phyloP scores from a whole-genome alignment of 1,284 basidiomycete genomes.

The Thelephora terrestris region DNA sequence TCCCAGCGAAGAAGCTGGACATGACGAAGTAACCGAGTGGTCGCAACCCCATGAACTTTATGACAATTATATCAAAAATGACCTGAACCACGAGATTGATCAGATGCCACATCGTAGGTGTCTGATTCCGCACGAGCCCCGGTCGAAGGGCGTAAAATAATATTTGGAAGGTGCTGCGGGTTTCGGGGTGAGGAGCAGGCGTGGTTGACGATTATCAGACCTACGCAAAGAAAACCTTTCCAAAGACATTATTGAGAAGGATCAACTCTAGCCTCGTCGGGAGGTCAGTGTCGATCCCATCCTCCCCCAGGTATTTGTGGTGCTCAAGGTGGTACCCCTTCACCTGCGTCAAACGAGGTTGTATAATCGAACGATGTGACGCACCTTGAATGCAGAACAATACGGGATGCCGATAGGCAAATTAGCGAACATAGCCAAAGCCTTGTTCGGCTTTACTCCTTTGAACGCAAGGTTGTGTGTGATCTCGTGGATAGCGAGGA shows the following conservation, averaged over 20 bases:
- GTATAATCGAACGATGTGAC: neutral
- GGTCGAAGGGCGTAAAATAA: conserved; percentile 96
- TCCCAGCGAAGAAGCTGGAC: conserved; percentile 91
- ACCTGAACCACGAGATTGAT: conserved; percentile 70
- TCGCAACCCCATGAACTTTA: conserved; percentile 48
- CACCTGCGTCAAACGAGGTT: neutral
- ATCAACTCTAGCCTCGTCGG: conserved; percentile 82
- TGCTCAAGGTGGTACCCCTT: conserved; percentile 91
- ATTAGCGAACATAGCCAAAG: conserved; percentile 86
- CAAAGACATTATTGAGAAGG: conserved; percentile 88
- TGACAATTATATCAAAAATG: conserved; percentile 61
- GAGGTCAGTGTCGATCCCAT: conserved; percentile 92
- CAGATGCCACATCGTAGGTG: conserved; percentile 75
- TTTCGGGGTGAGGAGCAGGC: neutral
- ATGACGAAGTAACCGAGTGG: conserved; percentile 79
- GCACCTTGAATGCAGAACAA: conserved; percentile 90
- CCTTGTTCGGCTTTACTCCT: conserved; percentile 75
- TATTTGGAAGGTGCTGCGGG: conserved; percentile 86
- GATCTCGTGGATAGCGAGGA: conserved; percentile 97
- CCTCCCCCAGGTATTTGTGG: conserved; percentile 92
- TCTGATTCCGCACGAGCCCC: conserved; percentile 85
- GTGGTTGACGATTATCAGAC: conserved; percentile 21
- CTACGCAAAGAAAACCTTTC: conserved; percentile 95
- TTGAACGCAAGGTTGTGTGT: conserved; percentile 96
- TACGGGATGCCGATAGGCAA: conserved; percentile 92